Evolutionary conservation across 1,139 yeast species (phyloP).

Genomic region (Pichiaceae sp.): DNA sequence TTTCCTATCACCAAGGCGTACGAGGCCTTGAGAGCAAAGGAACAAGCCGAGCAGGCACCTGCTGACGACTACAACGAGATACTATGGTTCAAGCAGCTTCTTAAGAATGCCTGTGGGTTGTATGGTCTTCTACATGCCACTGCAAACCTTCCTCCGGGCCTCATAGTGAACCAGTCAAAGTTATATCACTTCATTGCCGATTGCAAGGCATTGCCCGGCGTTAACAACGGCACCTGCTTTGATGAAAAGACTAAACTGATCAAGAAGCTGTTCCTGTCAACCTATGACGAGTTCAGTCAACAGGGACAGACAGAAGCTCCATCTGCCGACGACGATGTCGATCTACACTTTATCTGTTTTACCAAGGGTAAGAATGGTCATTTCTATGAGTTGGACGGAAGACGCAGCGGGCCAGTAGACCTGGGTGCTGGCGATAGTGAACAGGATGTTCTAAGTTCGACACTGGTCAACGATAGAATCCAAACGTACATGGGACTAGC

Average conservation of each 20-base stretch:
- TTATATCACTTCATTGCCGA: constrained; percentile 19
- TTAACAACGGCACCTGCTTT: constrained; percentile 19
- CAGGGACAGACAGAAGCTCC: constrained; percentile 83
- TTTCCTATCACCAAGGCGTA: constrained; percentile 69
- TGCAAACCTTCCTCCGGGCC: constrained; percentile 49
- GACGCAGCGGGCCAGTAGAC: constrained; percentile 66
- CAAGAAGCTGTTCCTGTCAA: constrained; percentile 32
- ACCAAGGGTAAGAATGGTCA: constrained; percentile 50
- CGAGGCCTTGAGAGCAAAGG: constrained; percentile 39
- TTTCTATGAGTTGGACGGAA: constrained; percentile 81
- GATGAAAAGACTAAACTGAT: constrained; percentile 39
- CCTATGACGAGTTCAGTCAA: constrained; percentile 51
- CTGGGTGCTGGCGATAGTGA: constrained; percentile 33
- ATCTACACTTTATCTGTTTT: constrained; percentile 74
- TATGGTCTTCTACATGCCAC: constrained; percentile 78
- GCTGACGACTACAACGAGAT: constrained; percentile 18
- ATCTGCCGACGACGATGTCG: constrained; percentile 50
- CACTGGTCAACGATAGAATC: constrained; percentile 44
- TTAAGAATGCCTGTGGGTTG: constrained; percentile 88
- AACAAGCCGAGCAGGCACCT: constrained; percentile 12
- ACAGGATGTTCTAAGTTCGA: constrained; percentile 52
- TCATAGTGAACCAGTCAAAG: constrained; percentile 28
- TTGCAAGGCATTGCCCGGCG: constrained; percentile 20
- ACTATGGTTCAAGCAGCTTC: constrained; percentile 75
- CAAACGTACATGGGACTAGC: constrained; percentile 58